These are phyloP conservation scores for Kwoniella pini DNA, from an alignment of 768 basidiomycete genomes.

Conservation along the genomic window DNA sequence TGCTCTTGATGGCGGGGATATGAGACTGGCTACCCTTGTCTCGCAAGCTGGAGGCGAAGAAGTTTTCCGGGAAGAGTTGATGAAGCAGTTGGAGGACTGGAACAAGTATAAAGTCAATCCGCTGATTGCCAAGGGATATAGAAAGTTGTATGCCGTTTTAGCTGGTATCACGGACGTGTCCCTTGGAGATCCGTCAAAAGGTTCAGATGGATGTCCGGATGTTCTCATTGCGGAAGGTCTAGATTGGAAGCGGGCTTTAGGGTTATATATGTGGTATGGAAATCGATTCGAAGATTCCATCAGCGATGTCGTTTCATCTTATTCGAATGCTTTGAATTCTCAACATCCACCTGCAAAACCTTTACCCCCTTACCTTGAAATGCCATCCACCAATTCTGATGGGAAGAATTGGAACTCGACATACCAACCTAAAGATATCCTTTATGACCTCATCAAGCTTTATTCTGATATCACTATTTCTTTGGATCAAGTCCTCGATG, in stretches of 20 bases:
- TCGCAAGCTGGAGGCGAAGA: slow-evolving; percentile 76
- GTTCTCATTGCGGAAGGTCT: slow-evolving; percentile 69
- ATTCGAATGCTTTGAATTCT: slow-evolving; percentile 56
- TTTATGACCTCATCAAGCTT: slow-evolving; percentile 79
- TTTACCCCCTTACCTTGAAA: slow-evolving; percentile 48
- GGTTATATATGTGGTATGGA: slow-evolving; percentile 85
- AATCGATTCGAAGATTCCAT: slow-evolving; percentile 65
- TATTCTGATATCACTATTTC: slow-evolving; percentile 70
- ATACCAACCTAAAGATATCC: slow-evolving; percentile 61
- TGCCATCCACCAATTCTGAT: background rate
- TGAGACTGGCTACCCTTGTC: slow-evolving; percentile 84
- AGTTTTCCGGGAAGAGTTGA: slow-evolving; percentile 71
- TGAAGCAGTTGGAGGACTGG: slow-evolving; percentile 79
- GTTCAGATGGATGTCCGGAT: slow-evolving; percentile 59
- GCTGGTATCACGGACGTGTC: slow-evolving; percentile 71
- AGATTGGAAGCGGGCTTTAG: slow-evolving; percentile 94
- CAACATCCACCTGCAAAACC: slow-evolving; percentile 53
- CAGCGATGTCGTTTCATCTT: slow-evolving; percentile 67
- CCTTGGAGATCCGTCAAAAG: slow-evolving; percentile 59
- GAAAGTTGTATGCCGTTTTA: slow-evolving; percentile 79
- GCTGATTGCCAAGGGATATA: slow-evolving; percentile 67
- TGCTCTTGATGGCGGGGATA: slow-evolving; percentile 72
- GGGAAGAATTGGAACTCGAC: slow-evolving; percentile 25
- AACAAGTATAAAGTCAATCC: slow-evolving; percentile 70
- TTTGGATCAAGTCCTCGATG: slow-evolving; percentile 67